Evolutionary conservation across 2,329 filamentous ascomycete species (phyloP).

Genomic region (Fusarium floridanum): DNA sequence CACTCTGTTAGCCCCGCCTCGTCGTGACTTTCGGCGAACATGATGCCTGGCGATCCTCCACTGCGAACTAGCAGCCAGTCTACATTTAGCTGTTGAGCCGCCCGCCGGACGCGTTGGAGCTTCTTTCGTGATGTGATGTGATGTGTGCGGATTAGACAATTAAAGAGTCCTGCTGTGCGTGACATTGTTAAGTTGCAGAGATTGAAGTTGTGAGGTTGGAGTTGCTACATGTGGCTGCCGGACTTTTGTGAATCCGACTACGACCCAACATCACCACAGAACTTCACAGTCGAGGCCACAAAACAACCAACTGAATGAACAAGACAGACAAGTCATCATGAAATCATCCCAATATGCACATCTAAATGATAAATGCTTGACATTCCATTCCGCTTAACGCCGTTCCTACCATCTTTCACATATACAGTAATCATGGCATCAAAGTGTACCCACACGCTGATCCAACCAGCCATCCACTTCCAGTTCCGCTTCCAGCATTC

Average conservation of each 20-base stretch:
- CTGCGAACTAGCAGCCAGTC: constrained; percentile 73
- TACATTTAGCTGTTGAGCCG: constrained; percentile 69
- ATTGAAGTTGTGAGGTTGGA: background rate
- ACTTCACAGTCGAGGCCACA: background rate
- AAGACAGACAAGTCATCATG: background rate
- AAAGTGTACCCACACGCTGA: constrained; percentile 35
- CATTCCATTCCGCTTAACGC: constrained; percentile 37
- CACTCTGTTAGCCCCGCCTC: constrained; percentile 69
- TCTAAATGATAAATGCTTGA: constrained; percentile 29
- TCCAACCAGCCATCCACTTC: constrained; percentile 30
- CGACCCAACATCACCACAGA: background rate
- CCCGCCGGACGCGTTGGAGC: constrained; percentile 69
- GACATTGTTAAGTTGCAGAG: constrained; percentile 28
- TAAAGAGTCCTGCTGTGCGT: constrained; percentile 36
- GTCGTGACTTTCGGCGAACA: constrained; percentile 78
- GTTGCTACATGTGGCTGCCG: constrained; percentile 9
- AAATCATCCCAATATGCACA: constrained; percentile 32
- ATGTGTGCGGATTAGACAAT: constrained; percentile 78
- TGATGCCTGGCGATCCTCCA: constrained; percentile 79
- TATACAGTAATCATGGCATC: constrained; percentile 26
- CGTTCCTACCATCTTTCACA: constrained; percentile 25
- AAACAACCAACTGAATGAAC: background rate
- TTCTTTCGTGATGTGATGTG: constrained; percentile 88
- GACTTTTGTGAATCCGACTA: constrained; percentile 32
- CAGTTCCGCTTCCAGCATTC: constrained; percentile 12